Conservation (phyloP, 2,329 filamentous ascomycete species). For the Zelopaecilomyces penicillatus region DNA sequence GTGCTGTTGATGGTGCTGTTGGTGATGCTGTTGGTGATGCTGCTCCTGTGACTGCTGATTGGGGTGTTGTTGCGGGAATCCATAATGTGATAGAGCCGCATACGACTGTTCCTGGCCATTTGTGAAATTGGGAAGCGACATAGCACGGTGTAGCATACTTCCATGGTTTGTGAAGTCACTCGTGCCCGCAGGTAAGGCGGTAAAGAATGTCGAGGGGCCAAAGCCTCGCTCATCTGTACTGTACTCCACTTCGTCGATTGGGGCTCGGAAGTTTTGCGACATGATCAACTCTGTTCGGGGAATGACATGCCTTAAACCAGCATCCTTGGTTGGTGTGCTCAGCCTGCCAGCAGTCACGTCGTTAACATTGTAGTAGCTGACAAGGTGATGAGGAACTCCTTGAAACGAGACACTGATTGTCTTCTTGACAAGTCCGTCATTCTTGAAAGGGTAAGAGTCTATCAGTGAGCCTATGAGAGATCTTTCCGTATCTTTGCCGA, state of each 20-base stretch:
- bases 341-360: constrained; percentile 62
- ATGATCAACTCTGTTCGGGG: constrained; percentile 51
- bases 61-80: constrained; percentile 1
- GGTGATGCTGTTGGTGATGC: neutral
- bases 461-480: constrained; percentile 69
- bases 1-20: neutral
- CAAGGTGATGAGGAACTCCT: constrained; percentile 72
- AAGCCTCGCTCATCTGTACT: constrained; percentile 6
- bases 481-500: constrained; percentile 25
- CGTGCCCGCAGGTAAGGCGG: neutral
- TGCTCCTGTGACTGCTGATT: neutral
- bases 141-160: constrained; percentile 17
- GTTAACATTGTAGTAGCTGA: constrained; percentile 79
- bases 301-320: constrained; percentile 28
- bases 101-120: constrained; percentile 7
- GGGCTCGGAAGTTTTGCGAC: constrained; percentile 58
- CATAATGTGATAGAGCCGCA: constrained; percentile 8
- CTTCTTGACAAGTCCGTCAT: constrained; percentile 79
- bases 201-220: constrained; percentile 8
- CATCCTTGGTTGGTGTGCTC: constrained; percentile 46
- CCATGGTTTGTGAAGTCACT: constrained; percentile 10
- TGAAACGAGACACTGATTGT: constrained; percentile 74
- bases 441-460: constrained; percentile 85
- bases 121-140: constrained; percentile 17
- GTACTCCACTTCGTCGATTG: constrained; percentile 51